These are phyloP conservation scores for Talaromyces sp. DNA, from an alignment of 2,329 filamentous ascomycete genomes.

Conservation along the genomic window DNA sequence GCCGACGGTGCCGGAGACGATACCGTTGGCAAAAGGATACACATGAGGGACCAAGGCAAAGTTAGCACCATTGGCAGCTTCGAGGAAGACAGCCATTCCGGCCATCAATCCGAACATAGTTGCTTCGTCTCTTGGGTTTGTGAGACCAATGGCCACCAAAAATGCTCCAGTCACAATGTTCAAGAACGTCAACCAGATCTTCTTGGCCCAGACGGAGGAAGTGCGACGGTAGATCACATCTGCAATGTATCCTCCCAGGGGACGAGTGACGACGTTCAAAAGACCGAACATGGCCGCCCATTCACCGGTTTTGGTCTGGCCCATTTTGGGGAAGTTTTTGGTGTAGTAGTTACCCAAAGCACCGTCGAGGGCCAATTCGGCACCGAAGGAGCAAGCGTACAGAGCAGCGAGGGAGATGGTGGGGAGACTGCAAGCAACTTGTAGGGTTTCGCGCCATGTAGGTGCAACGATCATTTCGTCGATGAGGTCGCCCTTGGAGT, in stretches of 20 bases:
- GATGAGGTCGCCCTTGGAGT: constrained; percentile 42
- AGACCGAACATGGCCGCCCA: constrained; percentile 58
- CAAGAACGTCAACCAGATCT: constrained; percentile 59
- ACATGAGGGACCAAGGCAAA: constrained; percentile 86
- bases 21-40: constrained; percentile 76
- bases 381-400: constrained; percentile 63
- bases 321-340: constrained; percentile 55
- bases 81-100: constrained; percentile 76
- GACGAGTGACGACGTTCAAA: constrained; percentile 51
- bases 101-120: constrained; percentile 76
- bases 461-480: constrained; percentile 65
- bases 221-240: constrained; percentile 57
- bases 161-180: constrained; percentile 59
- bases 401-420: constrained; percentile 53
- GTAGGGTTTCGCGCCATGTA: constrained; percentile 58
- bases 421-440: constrained; percentile 62
- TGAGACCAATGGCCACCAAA: constrained; percentile 62
- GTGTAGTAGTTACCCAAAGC: constrained; percentile 61
- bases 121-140: constrained; percentile 60
- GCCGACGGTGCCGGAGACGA: constrained; percentile 74
- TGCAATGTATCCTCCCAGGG: constrained; percentile 51
- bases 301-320: constrained; percentile 55
- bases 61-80: constrained; percentile 81
- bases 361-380: constrained; percentile 61
- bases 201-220: constrained; percentile 61